Base-by-base conservation (phyloP, 2,329 filamentous ascomycete genomes). In the Xylariales sp. region DNA sequence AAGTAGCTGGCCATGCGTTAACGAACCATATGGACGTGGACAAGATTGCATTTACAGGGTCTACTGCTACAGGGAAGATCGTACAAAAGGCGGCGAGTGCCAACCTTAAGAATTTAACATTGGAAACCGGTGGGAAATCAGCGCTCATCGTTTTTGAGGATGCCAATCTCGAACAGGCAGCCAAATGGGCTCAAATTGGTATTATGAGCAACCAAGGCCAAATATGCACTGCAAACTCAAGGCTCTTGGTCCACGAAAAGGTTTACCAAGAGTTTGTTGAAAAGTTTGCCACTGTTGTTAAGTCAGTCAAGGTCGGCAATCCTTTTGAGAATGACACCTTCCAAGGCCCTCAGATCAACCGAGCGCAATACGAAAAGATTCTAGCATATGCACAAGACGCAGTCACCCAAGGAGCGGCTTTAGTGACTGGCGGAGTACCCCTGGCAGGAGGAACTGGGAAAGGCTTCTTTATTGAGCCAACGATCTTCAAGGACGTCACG, bases 21-120 rank as follows among this genome's bases (percentile, higher is more conserved):
- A 81, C 79, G 2, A 69, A 72, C 28, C 86, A 90, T 54, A 62
- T 77, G 18, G 74, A 74, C 29, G 72, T 90, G 13, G 81, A 87
- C 53, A 90, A 90, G 66, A 71, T 91, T 43, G 83, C 85, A 0
- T 91, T 90, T 47, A 90, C 85, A 0, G 86, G 86, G 28, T 85
- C 79, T 4, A 90, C 85, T 67, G 66, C 1, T 85, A 81, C 0
- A n/a, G 84, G 78, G 13, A 72, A 75, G 20, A 70, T 78, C 49
- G 84, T 87, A 51, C 83, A 85, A 80, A 76, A 81, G 50, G 67
- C 73, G 60, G 78, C 81, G 2, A 66, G 75, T 4, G 60, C 69
- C 0, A 82, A 63, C 39, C 53, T 70, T 54, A 76, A 76, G 56
- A 75, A 74, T 49, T 70, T 76, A 36, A 74, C 70, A 5, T 61